phyloP scores from a whole-genome alignment of 2,329 filamentous ascomycete genomes.

The Colletotrichum lupini region DNA sequence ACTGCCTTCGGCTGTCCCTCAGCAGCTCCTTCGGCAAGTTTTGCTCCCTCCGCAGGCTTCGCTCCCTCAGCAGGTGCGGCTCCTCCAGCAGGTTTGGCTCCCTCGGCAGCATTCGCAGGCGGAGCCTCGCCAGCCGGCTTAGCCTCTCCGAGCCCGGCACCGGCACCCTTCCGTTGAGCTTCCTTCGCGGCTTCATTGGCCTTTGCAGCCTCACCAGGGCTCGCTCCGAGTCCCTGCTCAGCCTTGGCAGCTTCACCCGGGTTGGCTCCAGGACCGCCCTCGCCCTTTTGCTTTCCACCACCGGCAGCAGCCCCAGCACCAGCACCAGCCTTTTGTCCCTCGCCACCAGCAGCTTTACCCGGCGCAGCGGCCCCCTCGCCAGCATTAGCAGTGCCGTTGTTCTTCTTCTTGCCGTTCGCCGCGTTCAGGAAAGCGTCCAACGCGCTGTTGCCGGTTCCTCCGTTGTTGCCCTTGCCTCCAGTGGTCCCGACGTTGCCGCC shows the following conservation, averaged over 20 bases:
- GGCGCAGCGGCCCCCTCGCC: slow-evolving; percentile 3
- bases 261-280: slow-evolving; percentile 2
- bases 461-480: background rate
- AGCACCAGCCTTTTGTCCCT: background rate
- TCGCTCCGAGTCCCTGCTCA: slow-evolving; percentile 12
- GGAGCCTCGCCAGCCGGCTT: background rate
- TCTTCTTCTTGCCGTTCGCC: slow-evolving; percentile 22
- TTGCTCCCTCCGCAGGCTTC: background rate
- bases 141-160: background rate
- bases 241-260: slow-evolving; percentile 21
- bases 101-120: background rate
- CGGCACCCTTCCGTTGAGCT: slow-evolving; percentile 1
- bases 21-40: background rate
- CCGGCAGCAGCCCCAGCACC: background rate
- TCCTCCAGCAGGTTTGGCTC: background rate
- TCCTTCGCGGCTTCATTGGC: slow-evolving; percentile 20
- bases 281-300: slow-evolving; percentile 12
- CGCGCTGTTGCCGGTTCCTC: slow-evolving; percentile 20
- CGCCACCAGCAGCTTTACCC: background rate
- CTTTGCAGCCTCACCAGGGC: slow-evolving; percentile 3
- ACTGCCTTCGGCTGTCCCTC: slow-evolving; percentile 27
- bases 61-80: background rate
- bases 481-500: background rate
- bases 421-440: slow-evolving; percentile 19
- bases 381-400: slow-evolving; percentile 12